phyloP scores from a whole-genome alignment of 345 rosid genomes.

The Alliaria petiolata region DNA sequence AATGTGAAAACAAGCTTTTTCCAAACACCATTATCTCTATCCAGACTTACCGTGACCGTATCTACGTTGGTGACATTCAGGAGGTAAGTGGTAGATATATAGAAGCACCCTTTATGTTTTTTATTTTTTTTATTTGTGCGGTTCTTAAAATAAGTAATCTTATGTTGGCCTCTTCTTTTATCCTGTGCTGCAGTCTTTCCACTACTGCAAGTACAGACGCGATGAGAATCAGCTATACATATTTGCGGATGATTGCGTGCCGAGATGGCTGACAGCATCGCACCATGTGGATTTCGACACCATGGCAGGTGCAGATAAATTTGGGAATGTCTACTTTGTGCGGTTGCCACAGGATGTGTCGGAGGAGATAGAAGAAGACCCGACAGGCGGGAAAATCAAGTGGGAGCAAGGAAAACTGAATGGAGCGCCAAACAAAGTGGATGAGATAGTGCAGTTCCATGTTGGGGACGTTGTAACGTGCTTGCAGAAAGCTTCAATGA shows the following conservation, averaged over 20 bases:
- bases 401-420: conserved; percentile 99
- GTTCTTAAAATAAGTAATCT: background rate
- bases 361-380: conserved; percentile 97
- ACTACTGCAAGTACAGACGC: conserved; percentile 96
- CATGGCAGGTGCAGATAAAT: conserved; percentile 96
- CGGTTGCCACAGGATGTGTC: conserved; percentile 89
- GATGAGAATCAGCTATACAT: conserved; percentile 96
- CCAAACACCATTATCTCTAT: conserved; percentile 78
- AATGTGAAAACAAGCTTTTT: conserved; percentile 94
- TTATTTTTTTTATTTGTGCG: background rate
- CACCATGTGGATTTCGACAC: conserved; percentile 91
- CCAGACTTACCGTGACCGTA: conserved; percentile 89
- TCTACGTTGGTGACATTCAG: conserved; percentile 92
- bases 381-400: conserved; percentile 94
- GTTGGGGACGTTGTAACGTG: conserved; percentile 80
- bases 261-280: conserved; percentile 96
- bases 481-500: conserved; percentile 86
- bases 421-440: conserved; percentile 96
- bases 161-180: background rate
- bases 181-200: conserved; percentile 71
- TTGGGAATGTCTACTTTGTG: conserved; percentile 87
- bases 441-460: conserved; percentile 94
- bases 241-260: conserved; percentile 93
- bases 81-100: conserved; percentile 49
- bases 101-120: background rate